A percentile compares a stretch with the other conserved stretches of the same genome.
phyloP scores from a whole-genome alignment of 208 protist species.

The Trypanosoma boissoni region DNA sequence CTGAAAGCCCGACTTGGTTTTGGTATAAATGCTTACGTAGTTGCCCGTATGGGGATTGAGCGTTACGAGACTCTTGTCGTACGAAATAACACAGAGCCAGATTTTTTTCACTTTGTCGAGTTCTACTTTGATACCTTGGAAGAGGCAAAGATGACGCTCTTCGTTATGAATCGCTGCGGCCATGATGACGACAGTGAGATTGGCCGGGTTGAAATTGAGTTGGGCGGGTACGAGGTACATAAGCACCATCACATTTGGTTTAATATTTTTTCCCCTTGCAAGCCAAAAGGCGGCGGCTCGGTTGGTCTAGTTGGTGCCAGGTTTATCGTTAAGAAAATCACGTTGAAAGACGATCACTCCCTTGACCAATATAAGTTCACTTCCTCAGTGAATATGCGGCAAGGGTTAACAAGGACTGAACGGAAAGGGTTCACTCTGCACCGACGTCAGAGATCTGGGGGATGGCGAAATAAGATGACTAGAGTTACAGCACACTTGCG shows the following conservation, averaged over 20 bases:
- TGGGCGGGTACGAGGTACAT: conserved; percentile 34
- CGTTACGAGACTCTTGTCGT: conserved; percentile 66
- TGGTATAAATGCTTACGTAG: conserved; percentile 70
- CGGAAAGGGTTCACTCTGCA: neutral
- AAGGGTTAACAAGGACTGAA: neutral
- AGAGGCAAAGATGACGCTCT: conserved; percentile 45
- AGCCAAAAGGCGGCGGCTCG: conserved; percentile 16
- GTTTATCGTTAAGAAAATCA: conserved; percentile 64
- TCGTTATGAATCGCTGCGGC: conserved; percentile 81
- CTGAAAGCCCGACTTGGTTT: conserved; percentile 45
- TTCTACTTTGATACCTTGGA: conserved; percentile 57
- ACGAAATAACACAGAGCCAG: conserved; percentile 59
- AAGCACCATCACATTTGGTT: conserved; percentile 72
- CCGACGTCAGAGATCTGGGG: neutral
- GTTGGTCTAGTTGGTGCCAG: conserved; percentile 73
- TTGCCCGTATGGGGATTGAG: conserved; percentile 67
- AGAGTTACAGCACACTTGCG: conserved; percentile 5
- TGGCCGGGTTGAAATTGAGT: conserved; percentile 53
- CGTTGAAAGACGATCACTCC: conserved; percentile 15
- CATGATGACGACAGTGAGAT: conserved; percentile 59
- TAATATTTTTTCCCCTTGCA: conserved; percentile 25
- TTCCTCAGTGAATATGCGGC: neutral
- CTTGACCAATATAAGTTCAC: neutral
- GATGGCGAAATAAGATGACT: conserved; percentile 10
- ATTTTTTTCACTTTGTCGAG: conserved; percentile 85